Conservation (phyloP, 352 stramenopile species). For the Phytopythium montanum region DNA sequence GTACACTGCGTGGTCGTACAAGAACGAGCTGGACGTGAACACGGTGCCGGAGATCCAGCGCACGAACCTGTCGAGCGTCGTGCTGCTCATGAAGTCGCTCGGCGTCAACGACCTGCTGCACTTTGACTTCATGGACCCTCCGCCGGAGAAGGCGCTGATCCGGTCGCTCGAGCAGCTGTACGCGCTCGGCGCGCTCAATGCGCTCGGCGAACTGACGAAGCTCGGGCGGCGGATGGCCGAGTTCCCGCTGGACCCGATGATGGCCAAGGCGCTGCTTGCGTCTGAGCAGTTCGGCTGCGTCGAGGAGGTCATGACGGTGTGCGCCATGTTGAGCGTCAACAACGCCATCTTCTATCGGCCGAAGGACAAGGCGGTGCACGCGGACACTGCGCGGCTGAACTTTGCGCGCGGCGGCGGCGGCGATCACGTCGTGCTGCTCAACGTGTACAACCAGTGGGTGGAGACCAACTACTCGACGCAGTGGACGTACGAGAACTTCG, state of each 20-base stretch:
- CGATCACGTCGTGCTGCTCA: slow-evolving; percentile 96
- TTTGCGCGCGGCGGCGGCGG: slow-evolving; percentile 96
- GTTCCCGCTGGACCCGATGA: slow-evolving; percentile 95
- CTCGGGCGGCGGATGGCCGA: slow-evolving; percentile 94
- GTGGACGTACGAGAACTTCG: slow-evolving; percentile 96
- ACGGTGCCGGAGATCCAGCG: slow-evolving; percentile 97
- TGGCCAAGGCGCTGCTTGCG: slow-evolving; percentile 92
- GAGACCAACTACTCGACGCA: slow-evolving; percentile 97
- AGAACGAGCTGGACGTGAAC: slow-evolving; percentile 98
- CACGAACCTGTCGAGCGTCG: slow-evolving; percentile 97
- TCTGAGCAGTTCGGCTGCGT: slow-evolving; percentile 90
- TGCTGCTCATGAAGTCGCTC: slow-evolving; percentile 98
- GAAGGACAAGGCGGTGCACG: slow-evolving; percentile 98
- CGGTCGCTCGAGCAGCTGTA: slow-evolving; percentile 98
- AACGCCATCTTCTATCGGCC: slow-evolving; percentile 99
- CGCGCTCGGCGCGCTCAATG: slow-evolving; percentile 98
- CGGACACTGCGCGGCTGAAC: slow-evolving; percentile 97
- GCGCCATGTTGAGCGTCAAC: slow-evolving; percentile 97
- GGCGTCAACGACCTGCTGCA: slow-evolving; percentile 99
- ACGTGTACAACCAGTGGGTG: slow-evolving; percentile 98
- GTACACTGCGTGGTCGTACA: slow-evolving; percentile 98
- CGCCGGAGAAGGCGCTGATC: slow-evolving; percentile 98
- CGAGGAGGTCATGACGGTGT: slow-evolving; percentile 96
- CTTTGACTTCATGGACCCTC: slow-evolving; percentile 99
- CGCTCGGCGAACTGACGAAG: slow-evolving; percentile 97